Evolutionary conservation across 2,329 filamentous ascomycete genomes (phyloP), one percentile per base, ranked within the genome.

Genomic region (Emydomyces testavorans): DNA sequence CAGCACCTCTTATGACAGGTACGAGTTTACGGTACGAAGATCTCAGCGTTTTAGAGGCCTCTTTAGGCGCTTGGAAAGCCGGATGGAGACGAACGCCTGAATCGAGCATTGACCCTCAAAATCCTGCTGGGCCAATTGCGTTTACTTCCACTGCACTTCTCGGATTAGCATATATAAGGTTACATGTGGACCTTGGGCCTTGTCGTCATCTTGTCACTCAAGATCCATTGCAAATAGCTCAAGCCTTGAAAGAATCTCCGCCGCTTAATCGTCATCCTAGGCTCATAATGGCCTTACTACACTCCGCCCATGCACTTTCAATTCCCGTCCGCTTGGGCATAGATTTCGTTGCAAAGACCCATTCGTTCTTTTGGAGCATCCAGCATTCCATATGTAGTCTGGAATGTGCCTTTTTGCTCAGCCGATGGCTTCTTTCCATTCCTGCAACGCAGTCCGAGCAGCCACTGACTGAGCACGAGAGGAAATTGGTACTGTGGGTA

Each of bases 321-420:
- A 73, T 77, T 21, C 73, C 72, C 0, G 71, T 76, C 2, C 65
- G 72, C 34, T 64, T 76, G 6, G 74, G 74, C 1, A 70, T 76
- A 42, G 67, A 71, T 42, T 74, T 74, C 43, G 73, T 76, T 31
- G 72, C 73, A 2, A 65, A 66, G 38, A 74, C 70, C 1, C 72
- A 75, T 55, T 74, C 72, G 1, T 71, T 74, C 47, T 72, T 74
- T 55, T 77, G 74, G 74, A 72, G 70, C 31, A 71, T 76, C 23
- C 72, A 76, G 53, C 74, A 77, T 53, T 72, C 72, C 1, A 61
- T 77, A 4, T 75, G 71, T 58, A 74, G 70, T 50, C 58, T 76
- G 13, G 73, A 76, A 53, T 76, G 73, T 48, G 73, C 74, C 0
- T 71, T 71, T 52, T 62, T 71, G 18, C 57, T 71, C 4, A 70